Evolutionary conservation across 257 asterid species (phyloP), one percentile per base, ranked within the genome.

Genomic region (Voacanga thouarsii): DNA sequence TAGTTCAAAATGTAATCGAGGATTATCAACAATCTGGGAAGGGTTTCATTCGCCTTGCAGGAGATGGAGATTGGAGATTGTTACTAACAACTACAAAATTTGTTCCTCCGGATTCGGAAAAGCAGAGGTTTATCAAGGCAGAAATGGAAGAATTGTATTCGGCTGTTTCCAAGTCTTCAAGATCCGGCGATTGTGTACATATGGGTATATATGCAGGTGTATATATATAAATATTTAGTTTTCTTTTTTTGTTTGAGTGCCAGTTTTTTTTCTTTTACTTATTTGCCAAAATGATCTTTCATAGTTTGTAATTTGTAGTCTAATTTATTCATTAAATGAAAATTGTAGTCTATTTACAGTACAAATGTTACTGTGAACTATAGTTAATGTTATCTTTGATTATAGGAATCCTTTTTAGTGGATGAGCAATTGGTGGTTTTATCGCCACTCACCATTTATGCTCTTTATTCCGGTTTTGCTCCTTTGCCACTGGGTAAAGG

Each of bases 381-480:
- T 56, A 51, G 24, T 50, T 63, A 21, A 30, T 44, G 59, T 71
- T 73, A 53, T 69, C 61, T 71, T 75, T n/a, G 43, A 75, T 56
- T 79, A 76, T 81, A 95, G 99, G 94, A 90, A 82, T 75, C 79
- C 76, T 85, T 84, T 55, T 75, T 80, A 37, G 82, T 93, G 86
- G 89, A 90, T 84, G 95, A 90, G 86, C 93, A 75, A 72, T 81
- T 87, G 84, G 91, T 90, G 80, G 85, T 83, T 73, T 53, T 85
- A 83, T 77, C 90, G 72, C 98, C 98, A 8, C 83, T 88, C 77
- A 92, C 78, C 99, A 86, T 89, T 56, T 91, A 85, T 88, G 96
- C 93, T 68, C 91, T 95, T 44, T 89, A 89, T 90, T 83, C 81
- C 83, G 98, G 98, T 86, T 88, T 85, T 86, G 82, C 89, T 84